Percentiles rank a stretch among this genome's conserved stretches.
These are phyloP conservation scores for Cocos nucifera DNA, from an alignment of 176 grass and related monocot species.

Conservation along the genomic window DNA sequence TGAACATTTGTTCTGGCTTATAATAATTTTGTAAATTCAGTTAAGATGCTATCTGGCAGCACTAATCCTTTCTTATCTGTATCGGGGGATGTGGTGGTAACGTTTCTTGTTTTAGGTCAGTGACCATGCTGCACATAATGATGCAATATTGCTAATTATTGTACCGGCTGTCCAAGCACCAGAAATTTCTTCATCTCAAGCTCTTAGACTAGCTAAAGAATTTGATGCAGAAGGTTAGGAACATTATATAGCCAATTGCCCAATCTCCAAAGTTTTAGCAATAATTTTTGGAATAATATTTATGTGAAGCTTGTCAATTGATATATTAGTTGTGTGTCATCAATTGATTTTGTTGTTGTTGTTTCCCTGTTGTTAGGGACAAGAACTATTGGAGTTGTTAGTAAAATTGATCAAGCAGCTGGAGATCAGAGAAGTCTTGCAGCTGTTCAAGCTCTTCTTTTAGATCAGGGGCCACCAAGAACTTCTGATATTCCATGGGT, in stretches of 20 bases:
- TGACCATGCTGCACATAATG: constrained; percentile 53
- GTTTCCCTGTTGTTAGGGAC: constrained; percentile 30
- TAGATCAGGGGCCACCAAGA: constrained; percentile 58
- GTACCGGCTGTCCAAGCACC: constrained; percentile 73
- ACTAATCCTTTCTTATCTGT: not conserved
- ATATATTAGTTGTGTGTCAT: too few relatives aligned
- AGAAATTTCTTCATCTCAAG: constrained; percentile 65
- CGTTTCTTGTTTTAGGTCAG: constrained; percentile 33
- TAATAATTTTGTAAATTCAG: too few relatives aligned
- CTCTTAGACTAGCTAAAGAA: constrained; percentile 65
- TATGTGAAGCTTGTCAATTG: too few relatives aligned
- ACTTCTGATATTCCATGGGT: constrained; percentile 61
- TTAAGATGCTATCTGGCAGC: not conserved
- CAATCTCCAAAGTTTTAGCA: too few relatives aligned
- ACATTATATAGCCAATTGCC: too few relatives aligned
- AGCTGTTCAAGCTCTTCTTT: constrained; percentile 65
- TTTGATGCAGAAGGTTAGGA: constrained; percentile 62
- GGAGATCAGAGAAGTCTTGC: constrained; percentile 62
- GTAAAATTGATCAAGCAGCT: constrained; percentile 76
- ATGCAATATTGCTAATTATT: constrained; percentile 66
- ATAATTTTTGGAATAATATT: too few relatives aligned
- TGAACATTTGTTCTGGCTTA: not conserved
- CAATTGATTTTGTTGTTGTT: too few relatives aligned
- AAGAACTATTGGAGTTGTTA: constrained; percentile 74
- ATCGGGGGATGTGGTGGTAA: constrained; percentile 6